Percentiles rank a stretch among this genome's conserved stretches.
Conservation (phyloP, 495 filamentous ascomycete genomes). For the Amphirosellinia nigrospora region DNA sequence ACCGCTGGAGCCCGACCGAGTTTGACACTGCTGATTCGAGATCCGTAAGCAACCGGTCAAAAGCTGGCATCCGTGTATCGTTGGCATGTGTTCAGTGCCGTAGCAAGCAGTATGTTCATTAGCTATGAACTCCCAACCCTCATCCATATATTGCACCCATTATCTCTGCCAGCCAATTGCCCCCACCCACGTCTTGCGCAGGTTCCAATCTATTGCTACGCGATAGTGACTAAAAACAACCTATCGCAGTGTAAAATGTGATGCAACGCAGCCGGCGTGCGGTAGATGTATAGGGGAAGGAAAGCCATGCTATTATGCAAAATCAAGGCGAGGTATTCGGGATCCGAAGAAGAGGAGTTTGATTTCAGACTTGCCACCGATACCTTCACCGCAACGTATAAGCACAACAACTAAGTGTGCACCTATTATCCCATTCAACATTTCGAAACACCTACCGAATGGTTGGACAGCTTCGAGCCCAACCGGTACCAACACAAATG, state of each 20-base stretch:
- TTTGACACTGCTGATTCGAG: constrained; percentile 35
- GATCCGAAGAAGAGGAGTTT: constrained; percentile 46
- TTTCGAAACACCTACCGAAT: constrained; percentile 9
- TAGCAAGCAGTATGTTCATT: constrained; percentile 50
- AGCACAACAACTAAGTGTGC: constrained; percentile 21
- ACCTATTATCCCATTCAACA: constrained; percentile 12
- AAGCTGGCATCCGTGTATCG: constrained; percentile 48
- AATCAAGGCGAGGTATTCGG: constrained; percentile 60
- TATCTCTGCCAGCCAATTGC: neutral
- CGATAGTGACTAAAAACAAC: constrained; percentile 5
- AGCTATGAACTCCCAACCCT: neutral
- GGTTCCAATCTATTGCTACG: neutral
- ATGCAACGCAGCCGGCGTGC: constrained; percentile 56
- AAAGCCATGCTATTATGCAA: constrained; percentile 57
- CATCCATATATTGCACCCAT: neutral
- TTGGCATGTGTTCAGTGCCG: constrained; percentile 64
- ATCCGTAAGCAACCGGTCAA: constrained; percentile 32
- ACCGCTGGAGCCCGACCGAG: constrained; percentile 31
- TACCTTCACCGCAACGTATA: constrained; percentile 23
- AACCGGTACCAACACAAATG: constrained; percentile 27
- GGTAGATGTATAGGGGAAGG: constrained; percentile 51
- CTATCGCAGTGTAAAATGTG: constrained; percentile 57
- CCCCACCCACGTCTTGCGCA: neutral
- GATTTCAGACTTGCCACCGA: constrained; percentile 38
- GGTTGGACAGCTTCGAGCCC: constrained; percentile 10